Evolutionary conservation across 1,284 basidiomycete species (phyloP), one percentile per base, ranked within the genome.

Genomic region (Lignosus rhinocerotis): DNA sequence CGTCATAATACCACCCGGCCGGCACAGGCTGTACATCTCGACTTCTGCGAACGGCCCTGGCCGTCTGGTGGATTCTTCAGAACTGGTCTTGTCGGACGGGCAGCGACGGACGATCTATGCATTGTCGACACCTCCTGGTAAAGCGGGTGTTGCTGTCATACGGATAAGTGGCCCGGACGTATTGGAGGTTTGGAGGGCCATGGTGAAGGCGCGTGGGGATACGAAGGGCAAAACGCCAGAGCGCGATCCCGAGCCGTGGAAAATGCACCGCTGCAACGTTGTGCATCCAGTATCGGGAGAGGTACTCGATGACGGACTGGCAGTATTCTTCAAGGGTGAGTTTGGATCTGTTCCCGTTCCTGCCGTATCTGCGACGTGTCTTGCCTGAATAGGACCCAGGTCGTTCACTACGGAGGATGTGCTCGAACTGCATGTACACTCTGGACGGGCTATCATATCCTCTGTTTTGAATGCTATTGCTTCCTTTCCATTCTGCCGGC

Each of bases 361-460:
- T 7, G 17, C 41, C 31, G 61, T 32, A n/a, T 52, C 19, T 21
- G 17, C 12, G 47, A 10, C 6, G 2, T 31, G 25, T n/a, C 38
- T 47, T 7, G 41, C 25, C 17, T 21, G 8, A 9, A 17, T 31
- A 90, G 88, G 78, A 2, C 89, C 85, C 1, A 82, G 76, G 63
- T 94, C 92, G 1, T 94, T 90, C 67, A 95, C 93, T 0, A 87
- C 87, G 0, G 87, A 94, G 68, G 86, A 90, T 46, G 86, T 88
- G n/a, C 69, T 96, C 6, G 93, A 96, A 70, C 73, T 96, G 36
- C 93, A 96, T 71, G 76, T 93, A 31, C 93, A 96, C 70, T 94
- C 93, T n/a, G 92, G 92, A 0, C 80, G 86, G 6, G 92, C 94
- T 0, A 81, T 94, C 36, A 80, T 93, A 60, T 74, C 85, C 2